Conservation (phyloP, 2,329 filamentous ascomycete species). For the Eutypa lata region DNA sequence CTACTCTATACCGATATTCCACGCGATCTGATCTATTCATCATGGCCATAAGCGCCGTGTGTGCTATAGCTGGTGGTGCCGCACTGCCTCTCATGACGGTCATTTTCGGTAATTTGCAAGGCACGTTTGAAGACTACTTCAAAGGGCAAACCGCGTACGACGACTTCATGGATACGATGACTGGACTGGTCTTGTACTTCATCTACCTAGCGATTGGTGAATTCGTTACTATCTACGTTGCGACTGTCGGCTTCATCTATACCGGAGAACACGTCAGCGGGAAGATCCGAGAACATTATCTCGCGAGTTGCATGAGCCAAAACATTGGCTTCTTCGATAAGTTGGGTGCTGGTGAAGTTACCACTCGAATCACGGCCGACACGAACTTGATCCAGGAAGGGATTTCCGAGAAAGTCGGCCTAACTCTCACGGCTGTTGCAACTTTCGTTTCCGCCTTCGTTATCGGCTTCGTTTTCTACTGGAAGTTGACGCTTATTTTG, state of each 20-base stretch:
- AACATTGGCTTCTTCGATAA: constrained; percentile 95
- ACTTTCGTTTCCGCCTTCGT: constrained; percentile 87
- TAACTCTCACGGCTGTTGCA: constrained; percentile 72
- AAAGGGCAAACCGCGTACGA: constrained; percentile 41
- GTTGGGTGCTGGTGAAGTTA: constrained; percentile 87
- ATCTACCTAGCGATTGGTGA: constrained; percentile 80
- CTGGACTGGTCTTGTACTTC: constrained; percentile 72
- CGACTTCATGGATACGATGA: constrained; percentile 59
- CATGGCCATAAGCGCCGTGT: constrained; percentile 57
- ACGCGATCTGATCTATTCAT: constrained; percentile 63
- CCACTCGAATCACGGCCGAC: constrained; percentile 89
- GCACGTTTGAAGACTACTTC: constrained; percentile 66
- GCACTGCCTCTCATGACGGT: constrained; percentile 78
- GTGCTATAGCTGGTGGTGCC: constrained; percentile 69
- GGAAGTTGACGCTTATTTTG: constrained; percentile 89
- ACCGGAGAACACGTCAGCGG: constrained; percentile 75
- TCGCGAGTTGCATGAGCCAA: constrained; percentile 78
- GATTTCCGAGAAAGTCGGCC: constrained; percentile 82
- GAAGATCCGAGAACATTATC: constrained; percentile 79
- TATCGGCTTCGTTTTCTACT: constrained; percentile 86
- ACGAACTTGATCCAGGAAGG: constrained; percentile 92
- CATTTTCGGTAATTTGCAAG: constrained; percentile 74
- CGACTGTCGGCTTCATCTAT: constrained; percentile 88
- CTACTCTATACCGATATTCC: constrained; percentile 68
- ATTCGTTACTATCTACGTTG: constrained; percentile 73